phyloP scores from a whole-genome alignment of 106 monocot genomes.

The Gastrodia elata region DNA sequence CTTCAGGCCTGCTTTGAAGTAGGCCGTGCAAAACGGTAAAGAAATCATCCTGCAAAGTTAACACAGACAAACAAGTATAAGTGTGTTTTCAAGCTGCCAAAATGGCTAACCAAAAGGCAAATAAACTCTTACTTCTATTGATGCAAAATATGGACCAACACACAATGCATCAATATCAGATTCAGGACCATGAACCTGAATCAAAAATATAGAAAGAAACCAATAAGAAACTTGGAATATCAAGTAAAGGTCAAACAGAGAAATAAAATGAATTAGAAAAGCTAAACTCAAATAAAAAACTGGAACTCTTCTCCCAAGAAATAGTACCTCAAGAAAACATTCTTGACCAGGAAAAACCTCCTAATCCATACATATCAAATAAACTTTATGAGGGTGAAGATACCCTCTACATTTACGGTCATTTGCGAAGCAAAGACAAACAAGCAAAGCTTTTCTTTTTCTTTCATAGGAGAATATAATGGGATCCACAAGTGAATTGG shows the following conservation, averaged over 20 bases:
- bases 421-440: neutral
- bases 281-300: neutral
- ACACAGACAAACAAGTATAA: neutral
- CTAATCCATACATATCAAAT: neutral
- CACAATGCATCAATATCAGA: slow-evolving; percentile 44
- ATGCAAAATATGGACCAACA: slow-evolving; percentile 25
- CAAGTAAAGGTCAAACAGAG: neutral
- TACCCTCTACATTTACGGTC: neutral
- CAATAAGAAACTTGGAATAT: neutral
- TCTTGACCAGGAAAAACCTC: neutral
- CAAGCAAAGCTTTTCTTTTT: neutral
- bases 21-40: slow-evolving; percentile 20
- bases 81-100: neutral
- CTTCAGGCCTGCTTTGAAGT: slow-evolving; percentile 32
- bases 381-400: neutral
- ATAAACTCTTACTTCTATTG: slow-evolving; percentile 25
- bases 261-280: neutral
- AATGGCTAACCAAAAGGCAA: neutral
- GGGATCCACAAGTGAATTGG: neutral
- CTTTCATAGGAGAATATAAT: neutral
- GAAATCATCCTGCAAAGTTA: slow-evolving; percentile 31
- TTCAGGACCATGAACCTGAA: slow-evolving; percentile 31
- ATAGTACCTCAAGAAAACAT: neutral
- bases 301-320: neutral
- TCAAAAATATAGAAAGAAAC: neutral